Conservation (phyloP, 306 rosid species). For the Quercus ilex region DNA sequence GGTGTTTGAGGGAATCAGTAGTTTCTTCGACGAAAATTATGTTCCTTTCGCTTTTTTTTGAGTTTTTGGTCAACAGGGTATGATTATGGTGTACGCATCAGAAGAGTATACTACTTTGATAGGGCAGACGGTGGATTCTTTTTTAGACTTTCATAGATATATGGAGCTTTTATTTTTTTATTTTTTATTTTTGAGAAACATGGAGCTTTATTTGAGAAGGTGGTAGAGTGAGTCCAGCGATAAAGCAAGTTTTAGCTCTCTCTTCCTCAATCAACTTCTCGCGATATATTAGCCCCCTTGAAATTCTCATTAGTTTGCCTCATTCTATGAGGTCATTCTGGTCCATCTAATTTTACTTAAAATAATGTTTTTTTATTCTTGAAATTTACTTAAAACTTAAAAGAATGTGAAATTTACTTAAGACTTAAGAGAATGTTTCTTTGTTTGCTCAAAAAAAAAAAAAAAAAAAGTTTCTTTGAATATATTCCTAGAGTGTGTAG, state of each 20-base stretch:
- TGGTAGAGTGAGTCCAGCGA: conserved; percentile 4
- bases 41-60: conserved; percentile 25
- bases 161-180: no score
- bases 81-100: conserved; percentile 36
- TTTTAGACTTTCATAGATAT: conserved; percentile 12
- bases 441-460: no score
- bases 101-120: conserved; percentile 50
- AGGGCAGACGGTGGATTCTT: conserved; percentile 35
- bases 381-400: no score
- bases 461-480: no score
- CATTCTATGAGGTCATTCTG: neutral
- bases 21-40: conserved; percentile 58
- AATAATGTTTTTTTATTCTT: no score
- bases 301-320: neutral
- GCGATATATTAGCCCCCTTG: conserved; percentile 9
- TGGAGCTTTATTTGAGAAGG: conserved; percentile 32
- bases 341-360: neutral
- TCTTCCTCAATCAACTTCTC: neutral
- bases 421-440: no score
- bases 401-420: no score
- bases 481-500: no score
- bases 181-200: no score
- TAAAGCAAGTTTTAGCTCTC: neutral
- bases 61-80: conserved; percentile 18
- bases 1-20: conserved; percentile 46